These are phyloP conservation scores for Teratosphaeriaceae sp. DNA, from an alignment of 2,329 filamentous ascomycete genomes.

Conservation along the genomic window DNA sequence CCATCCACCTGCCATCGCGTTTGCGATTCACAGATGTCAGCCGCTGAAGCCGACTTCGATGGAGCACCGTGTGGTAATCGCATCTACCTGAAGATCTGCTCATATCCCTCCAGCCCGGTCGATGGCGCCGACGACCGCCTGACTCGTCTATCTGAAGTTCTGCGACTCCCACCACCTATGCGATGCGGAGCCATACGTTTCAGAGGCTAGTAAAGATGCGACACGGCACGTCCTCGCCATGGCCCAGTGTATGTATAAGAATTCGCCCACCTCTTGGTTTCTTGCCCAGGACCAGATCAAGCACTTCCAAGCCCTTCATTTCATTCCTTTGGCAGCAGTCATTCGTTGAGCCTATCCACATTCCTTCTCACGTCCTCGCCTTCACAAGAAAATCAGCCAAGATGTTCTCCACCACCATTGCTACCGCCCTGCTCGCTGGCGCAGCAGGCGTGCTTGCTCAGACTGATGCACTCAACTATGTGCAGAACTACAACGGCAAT, in stretches of 20 bases:
- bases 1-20: too few relatives aligned
- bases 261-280: too few relatives aligned
- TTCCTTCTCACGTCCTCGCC: background rate
- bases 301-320: background rate
- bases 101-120: background rate
- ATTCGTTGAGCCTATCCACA: background rate
- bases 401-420: slow-evolving; percentile 1
- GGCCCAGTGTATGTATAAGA: background rate
- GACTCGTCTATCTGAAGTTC: background rate
- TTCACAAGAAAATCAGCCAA: background rate
- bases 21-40: too few relatives aligned
- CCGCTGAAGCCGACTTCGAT: too few relatives aligned
- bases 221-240: background rate
- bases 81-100: slow-evolving; percentile 1
- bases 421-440: slow-evolving; percentile 7
- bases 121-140: background rate
- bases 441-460: slow-evolving; percentile 1
- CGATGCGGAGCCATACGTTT: background rate
- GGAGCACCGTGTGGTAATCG: too few relatives aligned
- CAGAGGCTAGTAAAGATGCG: background rate
- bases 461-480: slow-evolving; percentile 6
- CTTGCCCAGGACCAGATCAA: too few relatives aligned
- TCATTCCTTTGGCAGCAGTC: background rate
- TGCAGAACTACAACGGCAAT: slow-evolving; percentile 9
- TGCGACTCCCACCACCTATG: background rate